Evolutionary conservation across 2,329 filamentous ascomycete genomes (phyloP).

Genomic region (Pseudopyricularia javanii): DNA sequence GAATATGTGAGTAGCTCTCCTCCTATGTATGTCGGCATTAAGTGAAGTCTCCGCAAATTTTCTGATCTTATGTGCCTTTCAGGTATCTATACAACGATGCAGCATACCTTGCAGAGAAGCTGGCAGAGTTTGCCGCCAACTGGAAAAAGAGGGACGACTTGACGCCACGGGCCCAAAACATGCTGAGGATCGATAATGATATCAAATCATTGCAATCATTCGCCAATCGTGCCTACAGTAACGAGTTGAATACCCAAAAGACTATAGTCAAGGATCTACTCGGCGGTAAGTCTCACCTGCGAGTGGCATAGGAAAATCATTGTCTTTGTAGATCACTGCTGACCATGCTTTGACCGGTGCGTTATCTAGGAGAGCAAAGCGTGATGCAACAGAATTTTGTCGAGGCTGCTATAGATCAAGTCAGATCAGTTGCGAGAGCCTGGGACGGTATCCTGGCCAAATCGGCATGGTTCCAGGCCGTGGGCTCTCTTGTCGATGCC

Average conservation of each 20-base stretch:
- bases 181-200: constrained; percentile 48
- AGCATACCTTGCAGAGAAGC: constrained; percentile 46
- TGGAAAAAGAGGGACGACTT: constrained; percentile 45
- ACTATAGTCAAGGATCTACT: constrained; percentile 49
- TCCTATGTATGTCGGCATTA: neutral
- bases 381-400: constrained; percentile 43
- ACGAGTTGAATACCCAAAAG: constrained; percentile 48
- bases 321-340: neutral
- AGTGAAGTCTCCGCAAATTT: neutral
- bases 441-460: constrained; percentile 48
- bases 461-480: constrained; percentile 51
- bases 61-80: constrained; percentile 7
- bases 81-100: constrained; percentile 59
- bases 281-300: constrained; percentile 25
- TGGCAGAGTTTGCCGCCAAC: constrained; percentile 31
- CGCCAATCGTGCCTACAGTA: constrained; percentile 47
- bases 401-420: constrained; percentile 37
- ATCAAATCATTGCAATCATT: constrained; percentile 46
- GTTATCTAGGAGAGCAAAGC: constrained; percentile 36
- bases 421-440: constrained; percentile 37
- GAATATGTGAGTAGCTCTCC: constrained; percentile 41
- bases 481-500: constrained; percentile 46
- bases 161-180: constrained; percentile 32
- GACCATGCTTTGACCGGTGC: neutral
- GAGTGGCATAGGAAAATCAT: neutral